These are phyloP conservation scores for Cercospora sp. DNA, from an alignment of 2,329 filamentous ascomycete genomes.

Conservation along the genomic window DNA sequence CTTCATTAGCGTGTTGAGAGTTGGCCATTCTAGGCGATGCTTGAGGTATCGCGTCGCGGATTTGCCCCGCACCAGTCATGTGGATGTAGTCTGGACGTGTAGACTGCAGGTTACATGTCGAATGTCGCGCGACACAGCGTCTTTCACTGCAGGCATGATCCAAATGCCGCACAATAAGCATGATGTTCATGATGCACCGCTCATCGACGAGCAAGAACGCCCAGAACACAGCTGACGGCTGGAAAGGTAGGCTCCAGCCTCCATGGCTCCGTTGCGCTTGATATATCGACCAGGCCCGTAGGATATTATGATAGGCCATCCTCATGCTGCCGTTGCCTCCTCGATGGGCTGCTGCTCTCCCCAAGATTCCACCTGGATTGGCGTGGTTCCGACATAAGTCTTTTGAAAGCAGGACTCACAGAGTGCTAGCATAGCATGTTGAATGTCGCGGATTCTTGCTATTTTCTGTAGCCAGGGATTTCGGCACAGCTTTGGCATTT, in stretches of 20 bases:
- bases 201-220: neutral
- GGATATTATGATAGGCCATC: neutral
- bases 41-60: neutral
- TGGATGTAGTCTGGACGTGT: neutral
- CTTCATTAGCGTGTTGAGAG: slow-evolving; percentile 6
- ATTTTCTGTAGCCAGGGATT: neutral
- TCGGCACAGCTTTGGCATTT: neutral
- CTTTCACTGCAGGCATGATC: neutral
- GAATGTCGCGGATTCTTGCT: neutral
- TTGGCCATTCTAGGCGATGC: slow-evolving; percentile 4
- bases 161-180: neutral
- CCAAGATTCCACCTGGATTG: neutral
- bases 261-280: neutral
- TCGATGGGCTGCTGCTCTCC: neutral
- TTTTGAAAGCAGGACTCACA: neutral
- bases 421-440: neutral
- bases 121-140: neutral
- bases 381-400: neutral
- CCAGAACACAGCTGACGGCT: neutral
- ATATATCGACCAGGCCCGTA: neutral
- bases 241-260: neutral
- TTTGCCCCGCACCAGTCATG: neutral
- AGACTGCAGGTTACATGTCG: neutral
- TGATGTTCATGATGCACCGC: neutral
- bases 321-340: neutral